Conservation (phyloP, 257 asterid species). For the Solanum piurae region DNA sequence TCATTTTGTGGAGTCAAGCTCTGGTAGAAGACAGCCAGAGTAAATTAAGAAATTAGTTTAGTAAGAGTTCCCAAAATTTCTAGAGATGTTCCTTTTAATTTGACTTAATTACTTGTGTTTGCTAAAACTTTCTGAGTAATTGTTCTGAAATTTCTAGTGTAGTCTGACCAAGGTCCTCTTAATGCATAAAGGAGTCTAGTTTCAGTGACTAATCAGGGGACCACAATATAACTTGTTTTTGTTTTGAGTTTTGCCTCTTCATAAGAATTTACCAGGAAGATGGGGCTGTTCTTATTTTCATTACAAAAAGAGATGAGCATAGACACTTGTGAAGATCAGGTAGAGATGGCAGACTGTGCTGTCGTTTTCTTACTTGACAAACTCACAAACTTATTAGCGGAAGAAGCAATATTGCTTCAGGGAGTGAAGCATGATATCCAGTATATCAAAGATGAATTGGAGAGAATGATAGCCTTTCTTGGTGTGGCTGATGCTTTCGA, state of each 20-base stretch:
- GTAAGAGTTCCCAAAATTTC: not conserved
- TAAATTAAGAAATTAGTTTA: not conserved
- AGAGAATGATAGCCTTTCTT: not conserved
- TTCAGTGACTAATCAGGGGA: not conserved
- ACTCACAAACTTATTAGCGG: not conserved
- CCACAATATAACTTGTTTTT: not conserved
- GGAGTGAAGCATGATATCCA: not conserved
- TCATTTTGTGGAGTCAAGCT: not conserved
- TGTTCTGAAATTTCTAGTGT: not conserved
- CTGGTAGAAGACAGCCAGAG: not conserved
- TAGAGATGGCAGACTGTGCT: not conserved
- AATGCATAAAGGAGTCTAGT: not conserved
- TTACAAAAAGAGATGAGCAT: not conserved
- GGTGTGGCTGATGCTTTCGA: conserved; percentile 1
- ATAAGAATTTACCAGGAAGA: not conserved
- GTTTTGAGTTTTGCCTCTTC: not conserved
- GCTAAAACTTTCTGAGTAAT: not conserved
- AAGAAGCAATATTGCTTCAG: not conserved
- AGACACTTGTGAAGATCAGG: not conserved
- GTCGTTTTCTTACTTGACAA: not conserved
- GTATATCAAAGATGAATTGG: conserved; percentile 2
- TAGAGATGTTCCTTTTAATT: not conserved
- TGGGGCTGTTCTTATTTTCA: not conserved
- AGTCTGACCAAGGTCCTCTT: not conserved
- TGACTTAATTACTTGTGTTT: not conserved